These are phyloP conservation scores for Solanum appendiculatum DNA, from an alignment of 257 asterid genomes.

Conservation along the genomic window DNA sequence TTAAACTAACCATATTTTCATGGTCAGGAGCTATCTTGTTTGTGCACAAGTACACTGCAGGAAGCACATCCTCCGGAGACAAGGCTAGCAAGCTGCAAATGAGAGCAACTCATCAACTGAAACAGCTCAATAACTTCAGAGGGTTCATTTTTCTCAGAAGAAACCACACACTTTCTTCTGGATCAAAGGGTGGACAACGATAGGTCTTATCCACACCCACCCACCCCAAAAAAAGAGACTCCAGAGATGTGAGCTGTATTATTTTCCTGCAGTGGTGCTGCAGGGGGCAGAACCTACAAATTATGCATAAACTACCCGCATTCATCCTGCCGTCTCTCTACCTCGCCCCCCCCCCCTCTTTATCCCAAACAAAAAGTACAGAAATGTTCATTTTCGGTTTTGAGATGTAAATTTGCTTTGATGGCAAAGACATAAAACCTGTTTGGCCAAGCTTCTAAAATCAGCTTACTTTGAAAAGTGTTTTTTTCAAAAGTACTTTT, in stretches of 20 bases:
- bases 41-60: conserved; percentile 83
- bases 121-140: background rate
- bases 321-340: background rate
- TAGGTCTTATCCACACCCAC: background rate
- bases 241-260: background rate
- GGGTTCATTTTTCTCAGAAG: background rate
- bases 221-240: background rate
- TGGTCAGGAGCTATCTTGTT: conserved; percentile 89
- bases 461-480: background rate
- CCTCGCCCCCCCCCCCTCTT: background rate
- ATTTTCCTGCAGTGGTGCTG: background rate
- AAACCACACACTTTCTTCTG: background rate
- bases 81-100: conserved; percentile 67
- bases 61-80: conserved; percentile 84
- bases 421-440: background rate
- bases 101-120: conserved; percentile 6
- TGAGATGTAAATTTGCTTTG: background rate
- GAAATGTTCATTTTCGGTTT: background rate
- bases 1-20: conserved; percentile 58
- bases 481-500: too few relatives aligned
- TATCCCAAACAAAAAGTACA: background rate
- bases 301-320: background rate
- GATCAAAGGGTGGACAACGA: background rate
- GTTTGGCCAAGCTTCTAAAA: background rate
- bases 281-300: background rate